Conservation (phyloP, 2,329 filamentous ascomycete species). For the Scedosporium dehoogii region DNA sequence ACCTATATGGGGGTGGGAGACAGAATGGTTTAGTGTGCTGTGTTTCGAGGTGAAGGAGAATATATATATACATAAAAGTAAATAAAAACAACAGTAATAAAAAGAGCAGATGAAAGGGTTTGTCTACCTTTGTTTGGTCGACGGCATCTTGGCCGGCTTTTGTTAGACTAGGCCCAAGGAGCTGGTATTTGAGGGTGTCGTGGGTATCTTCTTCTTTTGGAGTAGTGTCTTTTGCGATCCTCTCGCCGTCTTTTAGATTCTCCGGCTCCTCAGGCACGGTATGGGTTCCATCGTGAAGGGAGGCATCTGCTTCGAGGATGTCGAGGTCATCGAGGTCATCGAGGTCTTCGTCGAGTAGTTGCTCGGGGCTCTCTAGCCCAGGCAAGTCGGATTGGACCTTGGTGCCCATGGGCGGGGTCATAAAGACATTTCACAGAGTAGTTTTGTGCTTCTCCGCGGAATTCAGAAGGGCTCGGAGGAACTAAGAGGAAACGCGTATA, state of each 20-base stretch:
- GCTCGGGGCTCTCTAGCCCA: neutral
- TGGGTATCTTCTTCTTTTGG: constrained; percentile 17
- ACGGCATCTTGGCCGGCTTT: constrained; percentile 90
- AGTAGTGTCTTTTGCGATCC: neutral
- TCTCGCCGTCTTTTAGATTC: neutral
- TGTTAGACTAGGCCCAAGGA: constrained; percentile 82
- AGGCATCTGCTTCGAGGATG: neutral
- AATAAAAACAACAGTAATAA: no score
- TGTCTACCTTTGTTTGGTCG: constrained; percentile 69
- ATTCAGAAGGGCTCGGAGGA: no score
- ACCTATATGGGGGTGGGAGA: constrained; percentile 57
- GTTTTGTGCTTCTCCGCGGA: neutral
- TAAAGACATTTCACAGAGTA: neutral
- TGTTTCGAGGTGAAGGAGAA: neutral
- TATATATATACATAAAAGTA: neutral
- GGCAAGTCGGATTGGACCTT: neutral
- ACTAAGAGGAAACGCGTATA: no score
- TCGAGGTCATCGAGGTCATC: neutral
- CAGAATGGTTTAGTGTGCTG: neutral
- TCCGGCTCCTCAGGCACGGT: neutral
- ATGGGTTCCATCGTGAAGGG: neutral
- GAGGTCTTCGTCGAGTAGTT: neutral
- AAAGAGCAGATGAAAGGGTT: neutral
- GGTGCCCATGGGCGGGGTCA: neutral
- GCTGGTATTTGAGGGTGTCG: constrained; percentile 72